A percentile compares a stretch with the other conserved stretches of the same genome.
These are phyloP conservation scores for Aspergillus costaricaensis DNA, from an alignment of 2,329 filamentous ascomycete genomes.

Conservation along the genomic window DNA sequence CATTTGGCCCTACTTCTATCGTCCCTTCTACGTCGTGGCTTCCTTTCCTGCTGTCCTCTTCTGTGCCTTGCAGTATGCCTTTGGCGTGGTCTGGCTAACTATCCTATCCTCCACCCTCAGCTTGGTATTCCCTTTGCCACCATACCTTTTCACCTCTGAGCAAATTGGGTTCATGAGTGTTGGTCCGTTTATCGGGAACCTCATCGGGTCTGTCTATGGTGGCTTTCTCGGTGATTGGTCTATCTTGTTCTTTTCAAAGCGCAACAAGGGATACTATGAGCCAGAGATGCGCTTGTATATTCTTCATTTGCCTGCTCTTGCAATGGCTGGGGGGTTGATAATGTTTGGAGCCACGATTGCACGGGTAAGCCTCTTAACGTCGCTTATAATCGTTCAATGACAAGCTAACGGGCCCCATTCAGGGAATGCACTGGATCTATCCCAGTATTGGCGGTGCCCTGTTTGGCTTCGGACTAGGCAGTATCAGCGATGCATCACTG, in stretches of 20 bases:
- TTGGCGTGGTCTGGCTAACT: conserved; percentile 40
- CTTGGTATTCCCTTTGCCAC: conserved; percentile 38
- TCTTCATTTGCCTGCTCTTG: conserved; percentile 37
- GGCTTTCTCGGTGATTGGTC: conserved; percentile 44
- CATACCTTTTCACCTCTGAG: conserved; percentile 35
- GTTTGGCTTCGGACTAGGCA: conserved; percentile 44
- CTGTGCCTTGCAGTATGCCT: conserved; percentile 44
- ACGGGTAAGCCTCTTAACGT: conserved; percentile 28
- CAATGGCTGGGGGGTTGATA: conserved; percentile 47
- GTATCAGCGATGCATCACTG: conserved; percentile 41
- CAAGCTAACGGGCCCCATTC: background rate
- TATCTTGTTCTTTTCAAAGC: conserved; percentile 45
- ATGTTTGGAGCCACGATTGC: conserved; percentile 45
- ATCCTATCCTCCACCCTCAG: conserved; percentile 35
- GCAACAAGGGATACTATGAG: conserved; percentile 51
- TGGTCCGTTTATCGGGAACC: conserved; percentile 43
- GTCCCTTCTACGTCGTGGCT: conserved; percentile 34
- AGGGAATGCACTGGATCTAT: conserved; percentile 50
- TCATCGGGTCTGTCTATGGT: conserved; percentile 44
- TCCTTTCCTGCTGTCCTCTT: conserved; percentile 45
- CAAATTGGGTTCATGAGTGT: conserved; percentile 38
- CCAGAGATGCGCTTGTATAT: conserved; percentile 52
- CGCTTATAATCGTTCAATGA: background rate
- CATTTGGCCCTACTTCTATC: conserved; percentile 35
- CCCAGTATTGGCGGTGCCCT: conserved; percentile 41